These are phyloP conservation scores for Abrus precatorius DNA, from an alignment of 306 rosid genomes.

Conservation along the genomic window DNA sequence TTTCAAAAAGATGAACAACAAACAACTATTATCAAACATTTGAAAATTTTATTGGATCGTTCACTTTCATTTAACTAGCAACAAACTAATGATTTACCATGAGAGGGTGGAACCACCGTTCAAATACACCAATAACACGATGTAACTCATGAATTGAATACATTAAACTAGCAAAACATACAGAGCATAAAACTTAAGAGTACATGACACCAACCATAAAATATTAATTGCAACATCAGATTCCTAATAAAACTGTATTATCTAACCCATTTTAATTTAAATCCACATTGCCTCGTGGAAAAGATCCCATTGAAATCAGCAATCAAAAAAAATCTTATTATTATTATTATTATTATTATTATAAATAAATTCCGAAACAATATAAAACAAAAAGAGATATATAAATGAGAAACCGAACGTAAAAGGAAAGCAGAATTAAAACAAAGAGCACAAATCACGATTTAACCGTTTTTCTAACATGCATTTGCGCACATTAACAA, in stretches of 20 bases:
- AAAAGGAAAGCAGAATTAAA: slow-evolving; percentile 23
- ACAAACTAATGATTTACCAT: background rate
- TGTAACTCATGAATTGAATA: slow-evolving; percentile 45
- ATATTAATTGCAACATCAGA: background rate
- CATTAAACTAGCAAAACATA: background rate
- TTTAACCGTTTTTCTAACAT: slow-evolving; percentile 38
- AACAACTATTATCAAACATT: slow-evolving; percentile 24
- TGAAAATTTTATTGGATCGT: background rate
- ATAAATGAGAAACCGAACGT: slow-evolving; percentile 34
- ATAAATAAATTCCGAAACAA: slow-evolving; percentile 29
- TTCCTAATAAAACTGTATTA: background rate
- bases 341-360: background rate
- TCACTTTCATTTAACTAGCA: slow-evolving; percentile 7
- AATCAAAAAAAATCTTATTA: background rate
- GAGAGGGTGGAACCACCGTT: background rate
- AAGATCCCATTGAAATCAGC: slow-evolving; percentile 6
- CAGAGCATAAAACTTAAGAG: slow-evolving; percentile 26
- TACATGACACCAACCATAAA: slow-evolving; percentile 17
- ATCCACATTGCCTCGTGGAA: slow-evolving; percentile 49
- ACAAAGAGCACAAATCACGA: slow-evolving; percentile 43
- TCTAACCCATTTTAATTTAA: slow-evolving; percentile 27
- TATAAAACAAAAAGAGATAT: background rate
- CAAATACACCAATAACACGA: slow-evolving; percentile 43
- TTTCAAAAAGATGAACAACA: slow-evolving; percentile 6
- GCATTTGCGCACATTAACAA: slow-evolving; percentile 59